phyloP scores from a whole-genome alignment of 306 rosid species.

The Mimosa pudica region DNA sequence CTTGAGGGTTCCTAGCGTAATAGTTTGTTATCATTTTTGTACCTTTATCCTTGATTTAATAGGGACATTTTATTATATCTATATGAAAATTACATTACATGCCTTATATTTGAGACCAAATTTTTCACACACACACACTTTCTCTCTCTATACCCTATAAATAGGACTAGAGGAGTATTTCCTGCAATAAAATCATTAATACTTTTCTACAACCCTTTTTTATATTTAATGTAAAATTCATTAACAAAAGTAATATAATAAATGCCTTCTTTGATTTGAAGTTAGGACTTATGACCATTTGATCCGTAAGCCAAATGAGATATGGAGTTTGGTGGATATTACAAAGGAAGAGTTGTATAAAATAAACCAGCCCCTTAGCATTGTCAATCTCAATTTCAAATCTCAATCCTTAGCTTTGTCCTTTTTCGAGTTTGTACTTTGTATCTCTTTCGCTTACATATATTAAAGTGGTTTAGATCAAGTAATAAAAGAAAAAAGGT shows the following conservation, averaged over 20 bases:
- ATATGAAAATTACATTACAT: too few species aligned
- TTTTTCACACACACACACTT: too few species aligned
- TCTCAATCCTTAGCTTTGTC: background rate
- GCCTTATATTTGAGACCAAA: too few species aligned
- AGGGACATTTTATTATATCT: too few species aligned
- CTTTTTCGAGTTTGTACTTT: background rate
- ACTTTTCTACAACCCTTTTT: background rate
- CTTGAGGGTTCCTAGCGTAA: too few species aligned
- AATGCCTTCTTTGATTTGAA: background rate
- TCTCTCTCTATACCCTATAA: too few species aligned
- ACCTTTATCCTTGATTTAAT: too few species aligned
- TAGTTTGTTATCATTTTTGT: too few species aligned
- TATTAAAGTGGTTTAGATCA: background rate
- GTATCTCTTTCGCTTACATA: background rate
- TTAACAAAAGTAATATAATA: background rate
- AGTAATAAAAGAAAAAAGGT: too few species aligned
- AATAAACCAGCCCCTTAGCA: background rate
- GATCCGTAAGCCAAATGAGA: background rate
- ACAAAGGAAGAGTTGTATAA: background rate
- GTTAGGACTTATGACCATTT: background rate
- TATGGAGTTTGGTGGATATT: background rate
- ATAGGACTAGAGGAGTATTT: too few species aligned
- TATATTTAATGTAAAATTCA: background rate
- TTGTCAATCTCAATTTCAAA: background rate
- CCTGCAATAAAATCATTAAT: background rate